Evolutionary conservation across 163 green algal species (phyloP).

Genomic region (Scenedesmus sp.): DNA sequence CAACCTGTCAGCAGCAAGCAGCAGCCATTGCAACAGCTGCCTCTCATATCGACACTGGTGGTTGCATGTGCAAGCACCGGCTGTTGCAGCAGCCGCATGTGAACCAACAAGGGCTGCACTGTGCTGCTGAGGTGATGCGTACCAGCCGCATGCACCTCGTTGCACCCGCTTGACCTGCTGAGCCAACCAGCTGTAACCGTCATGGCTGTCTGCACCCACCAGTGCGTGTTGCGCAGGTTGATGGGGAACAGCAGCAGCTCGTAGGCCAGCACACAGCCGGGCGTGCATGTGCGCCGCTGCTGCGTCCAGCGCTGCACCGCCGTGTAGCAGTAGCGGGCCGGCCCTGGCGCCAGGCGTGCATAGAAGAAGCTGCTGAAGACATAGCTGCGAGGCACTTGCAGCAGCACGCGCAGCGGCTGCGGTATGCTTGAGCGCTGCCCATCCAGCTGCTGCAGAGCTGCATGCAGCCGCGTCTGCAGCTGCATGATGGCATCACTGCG

Average conservation of each 20-base stretch:
- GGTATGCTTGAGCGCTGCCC: neutral
- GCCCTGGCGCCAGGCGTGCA: slow-evolving; percentile 19
- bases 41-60: too few species aligned
- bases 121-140: too few species aligned
- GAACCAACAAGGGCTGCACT: too few species aligned
- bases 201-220: slow-evolving; percentile 46
- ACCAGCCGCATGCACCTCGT: neutral
- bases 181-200: too few species aligned
- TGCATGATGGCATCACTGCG: neutral
- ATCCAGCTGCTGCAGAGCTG: neutral
- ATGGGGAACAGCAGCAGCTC: slow-evolving; percentile 70
- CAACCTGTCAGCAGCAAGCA: neutral
- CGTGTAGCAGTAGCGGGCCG: slow-evolving; percentile 49
- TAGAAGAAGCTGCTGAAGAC: slow-evolving; percentile 68
- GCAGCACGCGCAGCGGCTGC: slow-evolving; percentile 2
- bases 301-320: slow-evolving; percentile 64
- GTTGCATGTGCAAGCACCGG: neutral
- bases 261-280: slow-evolving; percentile 56
- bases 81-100: too few species aligned
- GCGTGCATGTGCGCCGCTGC: slow-evolving; percentile 34
- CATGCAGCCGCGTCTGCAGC: neutral
- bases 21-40: too few species aligned
- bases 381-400: slow-evolving; percentile 38
- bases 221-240: slow-evolving; percentile 66
- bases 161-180: neutral